Base-by-base conservation (phyloP, 768 basidiomycete genomes). In the Termitomyces sp. region DNA sequence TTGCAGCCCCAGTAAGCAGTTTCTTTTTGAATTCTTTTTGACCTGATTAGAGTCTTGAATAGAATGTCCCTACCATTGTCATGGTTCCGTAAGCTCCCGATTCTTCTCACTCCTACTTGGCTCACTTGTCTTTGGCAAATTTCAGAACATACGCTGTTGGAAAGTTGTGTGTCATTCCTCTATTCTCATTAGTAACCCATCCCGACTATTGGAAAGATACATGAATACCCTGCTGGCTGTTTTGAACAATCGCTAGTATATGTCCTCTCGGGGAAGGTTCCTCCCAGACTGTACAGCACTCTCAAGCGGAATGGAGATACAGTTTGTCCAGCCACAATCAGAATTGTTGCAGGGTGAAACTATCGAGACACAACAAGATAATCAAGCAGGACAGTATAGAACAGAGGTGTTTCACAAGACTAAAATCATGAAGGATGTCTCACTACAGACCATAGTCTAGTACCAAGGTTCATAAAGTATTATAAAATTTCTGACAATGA, bases 61-160 rank as follows among this genome's bases (percentile, higher is more conserved):
- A 63, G 62, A 8, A 56, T 40, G 14, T 5, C 5, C 15, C 38
- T 14, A 40, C 38, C 38, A 40, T 40, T 40, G 12, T 5, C 12
- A 14, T 40, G 57, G 62, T 53, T 36, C 58, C 62, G 62, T 63
- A 29, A 63, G 57, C 46, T 12, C 42, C 14, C 11, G 3, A 11
- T 6, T 7, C 36, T 46, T 29, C n/a, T 43, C 17, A 5, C 5
- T 15, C 6, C 20, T 8, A 20, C 11, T 6, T 4, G 5, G 8
- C 32, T 17, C 17, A 38, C 3, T 25, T 8, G 0, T 34, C 10
- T n/a, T 14, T 25, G 31, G 29, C 10, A 14, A 25, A 46, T 46
- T 32, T 17, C 14, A 63, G 62, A 5, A 54, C 54, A n/a, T 59
- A 59, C 25, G 54, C 62, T 4, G 54, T 63, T 8, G 62, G 62